Percentiles rank a stretch among this genome's conserved stretches.
phyloP scores from a whole-genome alignment of 345 rosid species.

The Populus ilicifolia region DNA sequence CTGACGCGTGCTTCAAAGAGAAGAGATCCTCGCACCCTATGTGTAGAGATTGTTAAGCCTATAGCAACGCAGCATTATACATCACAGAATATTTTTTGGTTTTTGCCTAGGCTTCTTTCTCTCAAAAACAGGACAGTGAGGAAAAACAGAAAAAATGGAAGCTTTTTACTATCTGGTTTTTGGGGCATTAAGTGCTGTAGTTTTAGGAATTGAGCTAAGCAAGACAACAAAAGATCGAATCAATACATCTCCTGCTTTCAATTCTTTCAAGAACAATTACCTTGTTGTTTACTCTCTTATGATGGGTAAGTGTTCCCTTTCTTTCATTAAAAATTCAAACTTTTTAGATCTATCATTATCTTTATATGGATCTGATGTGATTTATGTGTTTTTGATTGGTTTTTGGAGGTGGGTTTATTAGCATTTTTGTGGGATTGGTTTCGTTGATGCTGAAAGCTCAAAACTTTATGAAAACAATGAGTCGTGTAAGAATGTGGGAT shows the following conservation, averaged over 20 bases:
- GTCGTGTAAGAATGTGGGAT: background rate
- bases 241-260: slow-evolving; percentile 56
- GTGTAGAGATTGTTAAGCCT: background rate
- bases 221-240: slow-evolving; percentile 59
- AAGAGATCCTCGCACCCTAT: background rate
- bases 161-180: slow-evolving; percentile 57
- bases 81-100: background rate
- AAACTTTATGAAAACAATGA: background rate
- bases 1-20: background rate
- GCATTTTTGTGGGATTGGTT: background rate
- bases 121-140: background rate
- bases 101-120: background rate
- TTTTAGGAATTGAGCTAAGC: slow-evolving; percentile 56
- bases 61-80: background rate
- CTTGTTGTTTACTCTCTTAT: slow-evolving; percentile 72
- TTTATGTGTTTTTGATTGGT: background rate
- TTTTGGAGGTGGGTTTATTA: slow-evolving; percentile 1
- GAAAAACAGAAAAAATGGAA: slow-evolving; percentile 38
- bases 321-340: background rate
- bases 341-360: background rate
- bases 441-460: background rate
- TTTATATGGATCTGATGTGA: background rate
- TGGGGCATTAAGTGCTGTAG: slow-evolving; percentile 49
- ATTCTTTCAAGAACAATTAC: slow-evolving; percentile 66
- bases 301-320: slow-evolving; percentile 48